Base-by-base conservation (phyloP, 768 basidiomycete genomes). In the Auricularia auricula-judae region DNA sequence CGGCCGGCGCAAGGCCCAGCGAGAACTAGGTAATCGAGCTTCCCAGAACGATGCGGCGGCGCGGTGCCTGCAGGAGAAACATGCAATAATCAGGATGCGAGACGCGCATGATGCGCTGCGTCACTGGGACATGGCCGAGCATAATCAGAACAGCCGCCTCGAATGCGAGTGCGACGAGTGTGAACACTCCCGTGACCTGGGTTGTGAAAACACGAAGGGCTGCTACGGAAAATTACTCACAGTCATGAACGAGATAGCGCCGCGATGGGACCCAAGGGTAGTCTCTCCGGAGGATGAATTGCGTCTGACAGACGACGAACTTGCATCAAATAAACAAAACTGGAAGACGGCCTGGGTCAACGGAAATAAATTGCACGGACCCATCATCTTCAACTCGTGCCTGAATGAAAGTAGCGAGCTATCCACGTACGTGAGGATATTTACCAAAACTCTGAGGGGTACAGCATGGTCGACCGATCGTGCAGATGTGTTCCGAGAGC, bases 71-170 rank as follows among this genome's bases (percentile, higher is more conserved):
- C 14, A 51, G 47, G 18, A 8, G 5, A 51, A 51, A 10, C 47
- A 51, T 18, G 16, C 11, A 18, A 21, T 51, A 18, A 12, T 42
- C 10, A 18, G 11, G 5, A 18, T 18, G 5, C 11, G 47, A 51
- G 10, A 51, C 1, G 47, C 47, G 3, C 5, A 4, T 5, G 47
- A 51, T 18, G 47, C 47, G 75, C 36, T 66, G 78, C 0, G 69
- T 80, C 16, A 51, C 18, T 51, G 47, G 18, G 47, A 21, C 47
- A 10, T 51, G 16, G 47, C 21, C 10, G 14, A 21, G 4, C 47
- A 21, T 21, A 4, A 18, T 18, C 11, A 5, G 5, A 8, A 51
- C 8, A 18, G 47, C 11, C 11, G 47, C 4, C 18, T 4, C 4
- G 47, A 21, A 5, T 51, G 47, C 21, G 47, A 51, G 10, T 51